A percentile compares a stretch with the other conserved stretches of the same genome.
phyloP scores from a whole-genome alignment of 129 eudicot genomes.

The Heracleum sosnowskyi region DNA sequence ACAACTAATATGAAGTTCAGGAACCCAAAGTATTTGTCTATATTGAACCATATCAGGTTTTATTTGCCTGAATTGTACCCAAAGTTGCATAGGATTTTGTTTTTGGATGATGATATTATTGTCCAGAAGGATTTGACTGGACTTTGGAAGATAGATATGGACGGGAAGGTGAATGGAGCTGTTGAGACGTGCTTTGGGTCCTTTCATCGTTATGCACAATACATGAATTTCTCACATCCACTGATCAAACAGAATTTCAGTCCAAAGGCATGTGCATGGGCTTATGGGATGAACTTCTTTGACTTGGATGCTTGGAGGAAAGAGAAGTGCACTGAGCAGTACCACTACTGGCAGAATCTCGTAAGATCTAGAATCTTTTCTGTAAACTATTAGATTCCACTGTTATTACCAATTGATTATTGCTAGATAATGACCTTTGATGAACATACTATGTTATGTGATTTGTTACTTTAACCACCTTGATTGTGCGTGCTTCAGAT shows the following conservation, averaged over 20 bases:
- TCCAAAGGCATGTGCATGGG: conserved; percentile 30
- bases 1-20: conserved; percentile 90
- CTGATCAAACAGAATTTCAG: conserved; percentile 14
- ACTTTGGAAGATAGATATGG: conserved; percentile 75
- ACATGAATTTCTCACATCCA: conserved; percentile 26
- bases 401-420: not conserved
- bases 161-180: conserved; percentile 27
- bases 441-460: not conserved
- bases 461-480: not conserved
- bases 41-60: conserved; percentile 79
- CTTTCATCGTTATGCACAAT: conserved; percentile 14
- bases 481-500: not conserved
- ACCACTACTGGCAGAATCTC: conserved; percentile 47
- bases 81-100: conserved; percentile 77
- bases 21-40: conserved; percentile 85
- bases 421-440: not conserved
- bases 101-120: conserved; percentile 86
- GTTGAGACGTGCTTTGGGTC: conserved; percentile 32
- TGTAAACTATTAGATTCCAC: not conserved
- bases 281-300: conserved; percentile 29
- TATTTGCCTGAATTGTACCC: conserved; percentile 93
- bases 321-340: conserved; percentile 43
- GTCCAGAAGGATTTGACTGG: conserved; percentile 93
- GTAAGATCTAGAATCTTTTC: conserved; percentile 5
- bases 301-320: conserved; percentile 29